Base-by-base conservation (phyloP, 225 moss, liverwort and hornwort species). In the Climacium dendroides region DNA sequence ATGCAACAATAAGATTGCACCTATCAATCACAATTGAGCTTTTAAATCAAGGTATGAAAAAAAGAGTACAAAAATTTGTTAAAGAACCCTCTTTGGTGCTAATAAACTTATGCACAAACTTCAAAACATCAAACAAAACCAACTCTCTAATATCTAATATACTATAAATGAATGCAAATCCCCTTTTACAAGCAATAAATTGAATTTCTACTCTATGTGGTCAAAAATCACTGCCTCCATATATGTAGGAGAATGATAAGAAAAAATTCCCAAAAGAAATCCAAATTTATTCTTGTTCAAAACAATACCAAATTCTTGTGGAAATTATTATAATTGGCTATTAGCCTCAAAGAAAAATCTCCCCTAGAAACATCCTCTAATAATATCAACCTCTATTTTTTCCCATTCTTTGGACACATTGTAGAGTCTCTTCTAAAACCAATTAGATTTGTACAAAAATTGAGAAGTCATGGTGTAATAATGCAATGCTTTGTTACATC, bases 361-460 rank as follows among this genome's bases (percentile, higher is more conserved):
- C 3, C 3, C 2, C 2, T 0, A 0, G 3, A 29, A 45, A 17
- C 1, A 17, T 3, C 6, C 4, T 3, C 1, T 29, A 3, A 30
- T 11, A 47, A 3, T 9, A 47, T 30, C 1, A 5, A 0, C 2
- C 1, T 30, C 19, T 73, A 73, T 4, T 47, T 11, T 18, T 72
- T 28, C 5, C 11, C 9, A 25, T 7, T 43, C 3, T 16, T 26
- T 45, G 7, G 8, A 1, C 2, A 72, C 1, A 2, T 18, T 18
- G 2, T 45, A 0, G 2, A 30, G 10, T 18, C 1, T 73, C 9
- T 18, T 29, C 1, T 0, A 10, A 29, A 71, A 71, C 5, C 13
- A 71, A 43, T 5, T 1, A 3, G 2, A 45, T 72, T 45, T 29
- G 28, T 1, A 47, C 5, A 29, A 18, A 17, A 47, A 28, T 29